These are phyloP conservation scores for Cnidoscolus chayamansa DNA, from an alignment of 441 rosid genomes.

Conservation along the genomic window DNA sequence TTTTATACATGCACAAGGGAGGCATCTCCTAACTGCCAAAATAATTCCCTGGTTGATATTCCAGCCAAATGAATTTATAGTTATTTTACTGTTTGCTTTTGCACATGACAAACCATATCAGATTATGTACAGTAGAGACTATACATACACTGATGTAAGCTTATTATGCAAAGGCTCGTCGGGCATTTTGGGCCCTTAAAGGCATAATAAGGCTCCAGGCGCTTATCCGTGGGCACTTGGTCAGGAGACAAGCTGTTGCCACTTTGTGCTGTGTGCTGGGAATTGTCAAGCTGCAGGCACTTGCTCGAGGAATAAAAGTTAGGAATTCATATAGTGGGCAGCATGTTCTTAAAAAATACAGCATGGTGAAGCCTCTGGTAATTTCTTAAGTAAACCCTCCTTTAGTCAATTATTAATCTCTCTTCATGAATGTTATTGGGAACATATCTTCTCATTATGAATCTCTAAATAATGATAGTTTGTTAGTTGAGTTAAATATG, in stretches of 20 bases:
- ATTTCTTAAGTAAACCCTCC: slow-evolving; percentile 18
- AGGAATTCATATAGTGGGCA: slow-evolving; percentile 57
- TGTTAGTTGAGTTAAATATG: background rate
- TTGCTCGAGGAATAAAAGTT: slow-evolving; percentile 66
- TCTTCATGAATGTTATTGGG: slow-evolving; percentile 6
- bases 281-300: slow-evolving; percentile 79
- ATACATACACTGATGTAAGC: slow-evolving; percentile 30
- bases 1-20: slow-evolving; percentile 2
- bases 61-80: background rate
- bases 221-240: slow-evolving; percentile 87
- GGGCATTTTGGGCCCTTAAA: slow-evolving; percentile 65
- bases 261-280: slow-evolving; percentile 81
- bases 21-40: background rate
- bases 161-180: slow-evolving; percentile 53
- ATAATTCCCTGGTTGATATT: background rate
- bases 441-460: background rate
- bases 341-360: slow-evolving; percentile 39
- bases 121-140: slow-evolving; percentile 17
- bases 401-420: background rate
- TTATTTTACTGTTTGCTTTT: slow-evolving; percentile 3
- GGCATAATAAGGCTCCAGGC: slow-evolving; percentile 90
- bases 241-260: slow-evolving; percentile 85
- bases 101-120: background rate
- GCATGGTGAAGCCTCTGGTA: slow-evolving; percentile 46
- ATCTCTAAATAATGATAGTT: background rate